These are phyloP conservation scores for Scheffersomyces quercinus DNA, from an alignment of 1,139 yeast species.

Conservation along the genomic window DNA sequence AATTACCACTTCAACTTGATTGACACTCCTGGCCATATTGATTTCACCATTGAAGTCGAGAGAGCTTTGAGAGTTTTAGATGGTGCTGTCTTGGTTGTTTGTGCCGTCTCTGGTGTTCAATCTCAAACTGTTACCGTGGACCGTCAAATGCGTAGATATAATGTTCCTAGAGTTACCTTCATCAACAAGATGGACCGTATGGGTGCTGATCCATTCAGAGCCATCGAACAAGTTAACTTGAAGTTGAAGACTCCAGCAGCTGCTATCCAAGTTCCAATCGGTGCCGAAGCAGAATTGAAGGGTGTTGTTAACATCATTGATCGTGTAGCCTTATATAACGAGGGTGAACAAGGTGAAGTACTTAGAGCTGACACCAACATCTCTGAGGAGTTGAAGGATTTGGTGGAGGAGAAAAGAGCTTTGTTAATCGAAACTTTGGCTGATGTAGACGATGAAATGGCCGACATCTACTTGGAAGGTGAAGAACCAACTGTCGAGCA, in stretches of 20 bases:
- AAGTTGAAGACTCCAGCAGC: conserved; percentile 95
- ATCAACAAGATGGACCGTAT: conserved; percentile 98
- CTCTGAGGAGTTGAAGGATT: conserved; percentile 52
- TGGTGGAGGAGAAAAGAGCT: conserved; percentile 50
- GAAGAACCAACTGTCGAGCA: conserved; percentile 82
- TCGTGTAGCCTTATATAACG: conserved; percentile 83
- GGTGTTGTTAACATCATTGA: conserved; percentile 93
- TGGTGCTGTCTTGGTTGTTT: conserved; percentile 96
- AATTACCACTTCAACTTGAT: conserved; percentile 71
- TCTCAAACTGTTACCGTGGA: conserved; percentile 98
- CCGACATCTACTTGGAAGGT: conserved; percentile 89
- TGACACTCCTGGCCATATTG: conserved; percentile 65
- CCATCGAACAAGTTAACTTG: conserved; percentile 83
- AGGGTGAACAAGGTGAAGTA: conserved; percentile 89
- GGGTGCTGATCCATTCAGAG: conserved; percentile 97
- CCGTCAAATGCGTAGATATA: conserved; percentile 97
- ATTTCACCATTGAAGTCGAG: conserved; percentile 97
- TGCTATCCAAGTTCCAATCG: conserved; percentile 96
- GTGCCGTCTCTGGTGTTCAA: conserved; percentile 98
- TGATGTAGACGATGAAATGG: conserved; percentile 96
- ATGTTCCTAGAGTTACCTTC: conserved; percentile 94
- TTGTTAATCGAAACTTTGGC: conserved; percentile 89
- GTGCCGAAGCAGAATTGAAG: conserved; percentile 77
- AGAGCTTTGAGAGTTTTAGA: conserved; percentile 95
- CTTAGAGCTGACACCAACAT: conserved; percentile 58